These are phyloP conservation scores for Chrysophaeum taylorii DNA, from an alignment of 352 stramenopile genomes.

Conservation along the genomic window DNA sequence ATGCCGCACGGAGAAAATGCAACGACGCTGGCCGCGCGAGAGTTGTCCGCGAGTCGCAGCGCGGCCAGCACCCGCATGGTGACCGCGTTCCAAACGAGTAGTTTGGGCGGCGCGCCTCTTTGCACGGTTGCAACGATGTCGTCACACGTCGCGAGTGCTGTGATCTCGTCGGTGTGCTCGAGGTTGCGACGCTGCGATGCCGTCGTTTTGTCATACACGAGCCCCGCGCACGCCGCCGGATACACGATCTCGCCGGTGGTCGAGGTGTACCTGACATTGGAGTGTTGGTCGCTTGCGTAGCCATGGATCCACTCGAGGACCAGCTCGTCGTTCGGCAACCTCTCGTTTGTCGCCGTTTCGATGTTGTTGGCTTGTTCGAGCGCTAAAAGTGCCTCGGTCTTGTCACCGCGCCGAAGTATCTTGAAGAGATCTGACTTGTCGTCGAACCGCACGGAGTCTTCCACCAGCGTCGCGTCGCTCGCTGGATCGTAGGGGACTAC, in stretches of 20 bases:
- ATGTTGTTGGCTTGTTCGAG: conserved; percentile 1
- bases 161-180: conserved; percentile 62
- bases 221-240: conserved; percentile 58
- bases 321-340: conserved; percentile 42
- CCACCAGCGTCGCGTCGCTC: not conserved
- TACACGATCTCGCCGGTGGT: conserved; percentile 62
- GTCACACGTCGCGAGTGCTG: conserved; percentile 53
- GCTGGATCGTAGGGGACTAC: conserved; percentile 19
- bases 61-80: conserved; percentile 33
- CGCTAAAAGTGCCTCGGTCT: not conserved
- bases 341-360: not conserved
- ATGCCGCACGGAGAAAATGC: conserved; percentile 48
- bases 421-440: conserved; percentile 2
- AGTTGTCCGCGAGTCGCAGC: conserved; percentile 35
- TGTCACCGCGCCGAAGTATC: conserved; percentile 6
- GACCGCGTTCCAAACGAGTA: conserved; percentile 53
- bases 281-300: conserved; percentile 62
- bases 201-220: conserved; percentile 57
- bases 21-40: conserved; percentile 52
- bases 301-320: conserved; percentile 79
- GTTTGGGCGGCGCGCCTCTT: conserved; percentile 53
- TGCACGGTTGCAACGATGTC: conserved; percentile 59
- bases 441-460: conserved; percentile 8
- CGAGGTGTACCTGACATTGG: conserved; percentile 69
- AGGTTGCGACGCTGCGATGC: conserved; percentile 53